Conservation (phyloP, 768 basidiomycete species). For the Leccinum subgranulosum region DNA sequence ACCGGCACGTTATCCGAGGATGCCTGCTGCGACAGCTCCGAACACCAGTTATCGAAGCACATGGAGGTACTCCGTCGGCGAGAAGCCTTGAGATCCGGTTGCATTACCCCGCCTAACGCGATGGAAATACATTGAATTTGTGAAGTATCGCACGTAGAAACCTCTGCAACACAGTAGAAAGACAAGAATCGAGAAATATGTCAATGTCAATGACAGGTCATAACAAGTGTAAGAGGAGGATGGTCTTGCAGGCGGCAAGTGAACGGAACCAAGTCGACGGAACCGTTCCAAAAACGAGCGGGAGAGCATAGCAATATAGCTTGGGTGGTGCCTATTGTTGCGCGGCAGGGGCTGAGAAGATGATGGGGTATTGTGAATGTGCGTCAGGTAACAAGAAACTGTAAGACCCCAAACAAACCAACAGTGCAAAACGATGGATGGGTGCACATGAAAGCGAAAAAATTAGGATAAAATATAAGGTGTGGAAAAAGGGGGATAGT, state of each 20-base stretch:
- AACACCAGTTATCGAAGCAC: neutral
- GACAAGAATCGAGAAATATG: constrained; percentile 9
- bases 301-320: constrained; percentile 25
- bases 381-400: constrained; percentile 23
- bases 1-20: neutral
- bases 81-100: neutral
- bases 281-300: constrained; percentile 22
- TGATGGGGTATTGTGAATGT: constrained; percentile 22
- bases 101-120: constrained; percentile 3
- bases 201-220: constrained; percentile 24
- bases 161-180: constrained; percentile 10
- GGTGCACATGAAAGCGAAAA: constrained; percentile 19
- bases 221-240: constrained; percentile 13
- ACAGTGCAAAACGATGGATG: constrained; percentile 18
- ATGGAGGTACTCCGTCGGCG: neutral
- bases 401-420: constrained; percentile 13
- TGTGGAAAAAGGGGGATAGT: constrained; percentile 17
- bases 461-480: constrained; percentile 26
- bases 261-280: constrained; percentile 10
- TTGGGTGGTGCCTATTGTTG: constrained; percentile 18
- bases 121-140: constrained; percentile 20
- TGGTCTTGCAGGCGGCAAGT: constrained; percentile 11
- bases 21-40: neutral
- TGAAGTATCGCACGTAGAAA: constrained; percentile 6
- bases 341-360: constrained; percentile 13